Evolutionary conservation across 495 filamentous ascomycete genomes (phyloP), one percentile per base, ranked within the genome.

Genomic region (Chaetomium fimeti): DNA sequence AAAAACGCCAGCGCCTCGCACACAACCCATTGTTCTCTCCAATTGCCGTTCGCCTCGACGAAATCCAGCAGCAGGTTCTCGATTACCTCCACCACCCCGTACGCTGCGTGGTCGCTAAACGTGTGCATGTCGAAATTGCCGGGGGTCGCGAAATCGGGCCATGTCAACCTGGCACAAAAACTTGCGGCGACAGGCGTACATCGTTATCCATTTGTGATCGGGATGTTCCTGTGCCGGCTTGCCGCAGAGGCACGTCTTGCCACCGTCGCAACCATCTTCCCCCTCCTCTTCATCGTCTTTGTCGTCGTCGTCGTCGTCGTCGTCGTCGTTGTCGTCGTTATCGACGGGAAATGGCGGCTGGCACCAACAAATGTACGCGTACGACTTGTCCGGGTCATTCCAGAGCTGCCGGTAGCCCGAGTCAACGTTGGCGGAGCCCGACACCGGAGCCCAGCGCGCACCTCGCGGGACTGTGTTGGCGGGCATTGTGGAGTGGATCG

Each of bases 351-450:
- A 66, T 3, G 67, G 67, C 45, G 68, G 64, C n/a, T 66, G 32
- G 64, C 78, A 82, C 25, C 76, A 65, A 18, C 70, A 71, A 15
- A 76, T 57, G 56, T 25, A 52, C 61, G 64, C 28, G 62, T 78
- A 78, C 2, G 71, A 70, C 63, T 68, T 68, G 20, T 75, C 62
- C 18, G 69, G 66, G 29, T 73, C 53, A 43, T 64, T 69, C 58
- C 61, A 71, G 9, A 56, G 52, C 9, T 63, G 61, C 40, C 67
- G 63, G 63, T 79, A 80, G 25, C 63, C 49, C 1, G 42, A 29
- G 38, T 79, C 74, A 32, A 71, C 63, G 57, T 82, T 81, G 45
- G 70, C 77, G 2, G 79, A 81, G 29, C 27, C 72, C 3, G 78
- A 80, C 3, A 78, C 56, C 28, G 64, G 60, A 3, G 73, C 68